Base-by-base conservation (phyloP, 2,329 filamentous ascomycete genomes). In the Lachnellula hyalina region DNA sequence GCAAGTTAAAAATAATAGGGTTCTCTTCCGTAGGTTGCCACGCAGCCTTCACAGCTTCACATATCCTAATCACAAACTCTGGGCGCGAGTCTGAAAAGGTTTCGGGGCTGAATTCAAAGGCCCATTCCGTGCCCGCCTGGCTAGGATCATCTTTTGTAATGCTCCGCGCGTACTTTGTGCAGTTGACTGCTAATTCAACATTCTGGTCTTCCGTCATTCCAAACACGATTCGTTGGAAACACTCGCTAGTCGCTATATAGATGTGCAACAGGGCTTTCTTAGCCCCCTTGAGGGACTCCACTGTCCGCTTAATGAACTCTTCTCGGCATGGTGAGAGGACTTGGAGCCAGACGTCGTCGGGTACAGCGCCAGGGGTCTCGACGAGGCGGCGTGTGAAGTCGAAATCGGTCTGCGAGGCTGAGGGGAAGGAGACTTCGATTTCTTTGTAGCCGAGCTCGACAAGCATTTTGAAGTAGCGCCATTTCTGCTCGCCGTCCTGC, bases 221-320 rank as follows among this genome's bases (percentile, higher is more conserved):
- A 73, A 99, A 97, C 56, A 97, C 87, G 54, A 97, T 85, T 57
- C 85, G 82, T 59, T 92, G 89, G 80, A 99, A 99, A 72, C 93
- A 99, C 65, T 91, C 90, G 75, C 89, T 96, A 6, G 94, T 96
- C 48, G 94, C 93, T 49, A 99, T 85, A 75, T 97, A 99, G 66
- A 97, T 87, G 74, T 97, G 93, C 62, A 97, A 80, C 62, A 97
- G 88, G 52, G 90, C 94, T 72, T 96, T 96, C 76, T 96, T 96
- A 25, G 90, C 84, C 47, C 93, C 93, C 70, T 82, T 85, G 61
- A 97, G 77, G 54, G 91, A 90, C 66, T 97, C 89, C 62, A 97
- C 89, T 17, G 93, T 96, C 61, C 88, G 82, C 63, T 82, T 81
- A 73, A 97, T 96, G 68, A 97, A 84, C 70, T 97, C 93, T 69